Percentiles rank a stretch among this genome's conserved stretches.
Evolutionary conservation across 495 filamentous ascomycete genomes (phyloP).

Genomic region (Extremus antarcticus): DNA sequence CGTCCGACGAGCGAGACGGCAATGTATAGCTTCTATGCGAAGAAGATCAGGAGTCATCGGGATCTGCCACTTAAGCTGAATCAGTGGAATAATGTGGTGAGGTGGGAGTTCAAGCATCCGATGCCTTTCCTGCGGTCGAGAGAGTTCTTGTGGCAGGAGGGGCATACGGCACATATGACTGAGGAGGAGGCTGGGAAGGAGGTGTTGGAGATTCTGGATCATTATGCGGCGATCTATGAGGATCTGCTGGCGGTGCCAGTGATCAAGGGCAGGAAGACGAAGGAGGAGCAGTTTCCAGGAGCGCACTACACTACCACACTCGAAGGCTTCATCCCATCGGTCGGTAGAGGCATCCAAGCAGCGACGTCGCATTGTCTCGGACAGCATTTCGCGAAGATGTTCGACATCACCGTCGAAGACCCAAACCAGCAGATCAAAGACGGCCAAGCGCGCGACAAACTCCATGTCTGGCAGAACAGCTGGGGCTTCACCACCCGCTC

Average conservation of each 20-base stretch:
- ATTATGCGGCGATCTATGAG: slow-evolving; percentile 80
- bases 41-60: slow-evolving; percentile 90
- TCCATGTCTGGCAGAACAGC: slow-evolving; percentile 94
- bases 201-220: slow-evolving; percentile 85
- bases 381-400: slow-evolving; percentile 98
- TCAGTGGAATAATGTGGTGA: slow-evolving; percentile 96
- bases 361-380: slow-evolving; percentile 89
- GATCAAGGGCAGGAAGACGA: slow-evolving; percentile 77
- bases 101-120: slow-evolving; percentile 98
- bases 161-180: slow-evolving; percentile 88
- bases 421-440: slow-evolving; percentile 53
- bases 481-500: slow-evolving; percentile 95
- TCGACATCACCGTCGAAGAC: slow-evolving; percentile 91
- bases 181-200: slow-evolving; percentile 67
- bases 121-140: slow-evolving; percentile 86
- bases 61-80: slow-evolving; percentile 88
- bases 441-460: slow-evolving; percentile 55
- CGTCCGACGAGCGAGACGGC: slow-evolving; percentile 91
- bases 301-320: slow-evolving; percentile 91
- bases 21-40: slow-evolving; percentile 91
- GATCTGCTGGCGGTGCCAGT: slow-evolving; percentile 90
- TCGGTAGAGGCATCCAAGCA: slow-evolving; percentile 92
- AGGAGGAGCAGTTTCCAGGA: slow-evolving; percentile 95
- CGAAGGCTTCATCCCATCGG: slow-evolving; percentile 88
- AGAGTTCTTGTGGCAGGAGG: slow-evolving; percentile 98